A percentile compares a stretch with the other conserved stretches of the same genome.
phyloP scores from a whole-genome alignment of 1,139 yeast genomes.

The Kodamaea fungicola region DNA sequence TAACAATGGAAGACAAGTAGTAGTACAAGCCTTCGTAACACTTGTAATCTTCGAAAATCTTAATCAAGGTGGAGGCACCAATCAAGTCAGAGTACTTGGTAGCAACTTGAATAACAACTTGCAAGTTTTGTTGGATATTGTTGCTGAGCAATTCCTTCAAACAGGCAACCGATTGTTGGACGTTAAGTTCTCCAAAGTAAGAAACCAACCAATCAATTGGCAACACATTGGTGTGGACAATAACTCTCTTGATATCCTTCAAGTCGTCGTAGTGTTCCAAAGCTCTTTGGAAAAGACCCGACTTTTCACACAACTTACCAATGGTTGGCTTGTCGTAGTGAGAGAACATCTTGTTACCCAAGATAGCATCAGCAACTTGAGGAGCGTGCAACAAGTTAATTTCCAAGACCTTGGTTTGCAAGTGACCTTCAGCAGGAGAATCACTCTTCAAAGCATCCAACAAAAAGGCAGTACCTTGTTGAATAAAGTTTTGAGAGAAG shows the following conservation, averaged over 20 bases:
- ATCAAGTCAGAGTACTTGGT: conserved; percentile 93
- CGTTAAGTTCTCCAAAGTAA: conserved; percentile 91
- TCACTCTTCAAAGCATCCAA: conserved; percentile 94
- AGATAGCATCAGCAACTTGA: conserved; percentile 98
- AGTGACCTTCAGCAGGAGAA: conserved; percentile 90
- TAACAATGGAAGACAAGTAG: conserved; percentile 89
- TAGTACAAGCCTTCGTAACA: conserved; percentile 92
- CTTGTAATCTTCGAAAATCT: conserved; percentile 89
- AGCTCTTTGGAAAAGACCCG: conserved; percentile 92
- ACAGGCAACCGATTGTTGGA: conserved; percentile 88
- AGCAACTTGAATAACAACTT: conserved; percentile 93
- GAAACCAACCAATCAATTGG: conserved; percentile 93
- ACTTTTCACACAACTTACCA: conserved; percentile 90
- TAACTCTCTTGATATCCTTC: conserved; percentile 91
- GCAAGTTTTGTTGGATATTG: conserved; percentile 84
- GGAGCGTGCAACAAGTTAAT: conserved; percentile 94
- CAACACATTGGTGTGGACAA: conserved; percentile 80
- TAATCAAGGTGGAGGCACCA: conserved; percentile 81
- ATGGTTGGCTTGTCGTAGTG: conserved; percentile 93
- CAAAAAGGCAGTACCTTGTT: conserved; percentile 98
- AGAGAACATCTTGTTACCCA: conserved; percentile 93
- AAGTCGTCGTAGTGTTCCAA: conserved; percentile 92
- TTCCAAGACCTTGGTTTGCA: conserved; percentile 93
- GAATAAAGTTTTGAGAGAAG: conserved; percentile 90
- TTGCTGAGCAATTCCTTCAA: conserved; percentile 79